Conservation (phyloP, 1,284 basidiomycete genomes). For the Austropuccinia psidii region DNA sequence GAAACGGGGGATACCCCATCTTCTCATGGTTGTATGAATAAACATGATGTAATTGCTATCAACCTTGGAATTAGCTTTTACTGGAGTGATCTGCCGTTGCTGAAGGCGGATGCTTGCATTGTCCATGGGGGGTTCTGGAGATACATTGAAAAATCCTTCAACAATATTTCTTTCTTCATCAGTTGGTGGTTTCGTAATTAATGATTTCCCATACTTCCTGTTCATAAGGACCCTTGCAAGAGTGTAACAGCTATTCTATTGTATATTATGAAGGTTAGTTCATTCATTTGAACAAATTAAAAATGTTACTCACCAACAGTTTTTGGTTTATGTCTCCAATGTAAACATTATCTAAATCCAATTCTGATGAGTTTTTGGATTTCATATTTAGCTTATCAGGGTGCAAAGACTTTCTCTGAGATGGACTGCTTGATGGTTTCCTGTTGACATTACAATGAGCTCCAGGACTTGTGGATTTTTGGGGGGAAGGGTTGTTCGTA, state of each 20-base stretch:
- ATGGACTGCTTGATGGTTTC: too few relatives aligned
- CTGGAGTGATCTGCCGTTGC: background rate
- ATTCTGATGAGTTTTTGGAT: too few relatives aligned
- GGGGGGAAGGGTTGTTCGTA: too few relatives aligned
- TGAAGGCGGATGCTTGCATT: background rate
- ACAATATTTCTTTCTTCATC: background rate
- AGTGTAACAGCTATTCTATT: constrained; percentile 3
- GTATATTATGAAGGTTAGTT: too few relatives aligned
- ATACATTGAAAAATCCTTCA: constrained; percentile 4
- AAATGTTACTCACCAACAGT: too few relatives aligned
- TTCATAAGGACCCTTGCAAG: constrained; percentile 23
- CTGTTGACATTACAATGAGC: too few relatives aligned
- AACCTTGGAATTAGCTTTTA: constrained; percentile 11
- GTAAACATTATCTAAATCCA: too few relatives aligned
- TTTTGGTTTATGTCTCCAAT: too few relatives aligned
- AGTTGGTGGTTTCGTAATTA: constrained; percentile 8
- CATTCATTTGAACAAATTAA: too few relatives aligned
- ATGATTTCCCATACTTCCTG: background rate
- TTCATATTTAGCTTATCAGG: too few relatives aligned
- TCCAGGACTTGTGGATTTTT: too few relatives aligned
- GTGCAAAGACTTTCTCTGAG: too few relatives aligned
- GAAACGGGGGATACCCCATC: constrained; percentile 22
- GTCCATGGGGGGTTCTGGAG: background rate
- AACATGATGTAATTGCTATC: constrained; percentile 18
- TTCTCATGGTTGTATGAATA: constrained; percentile 24